A percentile compares a stretch with the other conserved stretches of the same genome.
Conservation (phyloP, 148 eudicot genomes). For the Nepenthes mirabilis region DNA sequence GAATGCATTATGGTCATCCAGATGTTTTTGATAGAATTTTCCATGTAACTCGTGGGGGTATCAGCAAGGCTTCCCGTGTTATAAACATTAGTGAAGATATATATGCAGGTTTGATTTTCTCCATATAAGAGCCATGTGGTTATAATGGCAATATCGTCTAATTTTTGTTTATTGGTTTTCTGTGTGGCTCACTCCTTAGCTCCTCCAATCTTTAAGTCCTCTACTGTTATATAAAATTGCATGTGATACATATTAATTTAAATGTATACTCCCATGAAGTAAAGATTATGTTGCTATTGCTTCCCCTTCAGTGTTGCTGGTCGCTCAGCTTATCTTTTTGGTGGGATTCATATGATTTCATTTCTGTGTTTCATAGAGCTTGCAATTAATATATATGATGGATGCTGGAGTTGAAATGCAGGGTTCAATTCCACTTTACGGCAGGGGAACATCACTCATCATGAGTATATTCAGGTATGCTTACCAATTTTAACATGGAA, state of each 20-base stretch:
- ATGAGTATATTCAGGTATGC: conserved; percentile 85
- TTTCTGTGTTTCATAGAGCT: too few relatives aligned
- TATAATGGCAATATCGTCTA: not conserved
- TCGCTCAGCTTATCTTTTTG: too few relatives aligned
- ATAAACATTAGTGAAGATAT: conserved; percentile 99
- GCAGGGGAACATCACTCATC: conserved; percentile 97
- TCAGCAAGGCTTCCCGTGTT: conserved; percentile 97
- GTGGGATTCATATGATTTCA: too few relatives aligned
- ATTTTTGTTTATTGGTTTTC: not conserved
- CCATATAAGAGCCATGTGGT: not conserved
- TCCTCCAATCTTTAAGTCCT: too few relatives aligned
- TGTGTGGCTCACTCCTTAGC: too few relatives aligned
- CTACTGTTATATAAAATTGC: too few relatives aligned
- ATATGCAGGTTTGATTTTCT: conserved; percentile 48
- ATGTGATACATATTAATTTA: too few relatives aligned
- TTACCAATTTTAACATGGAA: not conserved
- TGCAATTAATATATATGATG: too few relatives aligned
- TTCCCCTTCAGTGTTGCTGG: too few relatives aligned
- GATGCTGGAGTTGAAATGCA: conserved; percentile 21
- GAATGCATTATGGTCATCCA: conserved; percentile 99
- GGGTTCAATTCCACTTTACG: conserved; percentile 95
- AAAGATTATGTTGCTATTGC: too few relatives aligned
- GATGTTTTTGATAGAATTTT: conserved; percentile 98
- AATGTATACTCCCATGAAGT: too few relatives aligned
- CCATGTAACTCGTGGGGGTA: conserved; percentile 96